Conservation (phyloP, 768 basidiomycete species). For the Xerocomellus intermedius region DNA sequence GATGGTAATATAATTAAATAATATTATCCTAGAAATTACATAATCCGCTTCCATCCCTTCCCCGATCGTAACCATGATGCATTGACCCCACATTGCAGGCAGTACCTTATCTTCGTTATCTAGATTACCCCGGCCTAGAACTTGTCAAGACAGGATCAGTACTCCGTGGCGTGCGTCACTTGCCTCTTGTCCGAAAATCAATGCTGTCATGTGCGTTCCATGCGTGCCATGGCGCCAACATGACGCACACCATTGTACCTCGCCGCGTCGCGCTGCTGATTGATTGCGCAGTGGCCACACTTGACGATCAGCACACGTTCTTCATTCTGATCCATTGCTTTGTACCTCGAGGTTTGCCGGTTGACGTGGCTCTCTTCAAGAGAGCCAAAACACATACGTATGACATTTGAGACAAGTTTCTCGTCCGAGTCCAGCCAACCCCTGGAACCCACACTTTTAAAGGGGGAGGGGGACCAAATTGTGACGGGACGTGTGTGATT, state of each 20-base stretch:
- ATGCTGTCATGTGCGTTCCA: conserved; percentile 4
- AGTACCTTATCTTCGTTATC: conserved; percentile 24
- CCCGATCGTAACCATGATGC: neutral
- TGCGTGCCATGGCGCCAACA: neutral
- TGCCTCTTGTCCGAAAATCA: conserved; percentile 9
- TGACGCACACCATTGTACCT: neutral
- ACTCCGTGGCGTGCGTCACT: neutral
- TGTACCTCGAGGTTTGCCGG: conserved; percentile 2
- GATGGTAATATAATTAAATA: conserved; percentile 3
- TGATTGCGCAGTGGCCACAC: neutral
- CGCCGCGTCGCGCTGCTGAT: neutral
- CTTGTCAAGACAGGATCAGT: neutral
- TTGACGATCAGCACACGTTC: conserved; percentile 6
- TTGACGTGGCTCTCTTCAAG: neutral
- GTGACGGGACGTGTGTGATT: conserved; percentile 4
- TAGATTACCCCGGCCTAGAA: conserved; percentile 29
- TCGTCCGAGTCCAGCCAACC: neutral
- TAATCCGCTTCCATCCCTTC: conserved; percentile 4
- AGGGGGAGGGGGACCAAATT: neutral
- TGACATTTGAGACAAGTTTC: conserved; percentile 3
- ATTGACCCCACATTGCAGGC: conserved; percentile 21
- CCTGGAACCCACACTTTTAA: neutral
- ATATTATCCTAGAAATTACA: conserved; percentile 7
- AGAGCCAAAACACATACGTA: neutral
- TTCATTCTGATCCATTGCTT: neutral